phyloP scores from a whole-genome alignment of 345 rosid species.

The Eucalyptus curtisii region DNA sequence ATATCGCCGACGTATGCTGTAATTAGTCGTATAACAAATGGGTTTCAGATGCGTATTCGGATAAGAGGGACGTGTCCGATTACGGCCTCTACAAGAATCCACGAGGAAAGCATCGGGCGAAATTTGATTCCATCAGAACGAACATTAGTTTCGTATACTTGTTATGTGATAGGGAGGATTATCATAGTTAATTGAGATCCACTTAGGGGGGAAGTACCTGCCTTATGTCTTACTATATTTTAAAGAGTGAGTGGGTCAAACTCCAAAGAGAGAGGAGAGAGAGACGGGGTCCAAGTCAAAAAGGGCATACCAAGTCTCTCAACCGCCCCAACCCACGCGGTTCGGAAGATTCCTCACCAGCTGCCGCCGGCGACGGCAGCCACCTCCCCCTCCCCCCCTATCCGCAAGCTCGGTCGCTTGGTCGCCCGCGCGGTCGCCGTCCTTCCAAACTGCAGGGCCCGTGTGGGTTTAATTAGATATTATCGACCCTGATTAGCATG shows the following conservation, averaged over 20 bases:
- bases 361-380: neutral
- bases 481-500: neutral
- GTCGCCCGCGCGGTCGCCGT: neutral
- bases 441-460: neutral
- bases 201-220: neutral
- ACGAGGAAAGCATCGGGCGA: too few species aligned
- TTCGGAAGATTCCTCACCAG: neutral
- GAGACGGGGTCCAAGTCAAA: neutral
- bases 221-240: neutral
- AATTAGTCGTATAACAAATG: rapidly evolving
- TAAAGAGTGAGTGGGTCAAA: neutral
- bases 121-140: too few species aligned
- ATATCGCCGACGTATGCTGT: rapidly evolving
- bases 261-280: neutral
- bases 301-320: neutral
- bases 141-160: too few species aligned
- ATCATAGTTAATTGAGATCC: neutral
- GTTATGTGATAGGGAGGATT: neutral
- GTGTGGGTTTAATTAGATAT: neutral
- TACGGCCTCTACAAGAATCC: rapidly evolving
- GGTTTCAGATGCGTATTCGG: neutral
- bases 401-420: neutral
- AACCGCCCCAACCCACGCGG: neutral
- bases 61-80: neutral
- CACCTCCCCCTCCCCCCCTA: neutral